A percentile compares a stretch with the other conserved stretches of the same genome.
These are phyloP conservation scores for Amorphotheca resinae DNA, from an alignment of 495 filamentous ascomycete genomes.

Conservation along the genomic window DNA sequence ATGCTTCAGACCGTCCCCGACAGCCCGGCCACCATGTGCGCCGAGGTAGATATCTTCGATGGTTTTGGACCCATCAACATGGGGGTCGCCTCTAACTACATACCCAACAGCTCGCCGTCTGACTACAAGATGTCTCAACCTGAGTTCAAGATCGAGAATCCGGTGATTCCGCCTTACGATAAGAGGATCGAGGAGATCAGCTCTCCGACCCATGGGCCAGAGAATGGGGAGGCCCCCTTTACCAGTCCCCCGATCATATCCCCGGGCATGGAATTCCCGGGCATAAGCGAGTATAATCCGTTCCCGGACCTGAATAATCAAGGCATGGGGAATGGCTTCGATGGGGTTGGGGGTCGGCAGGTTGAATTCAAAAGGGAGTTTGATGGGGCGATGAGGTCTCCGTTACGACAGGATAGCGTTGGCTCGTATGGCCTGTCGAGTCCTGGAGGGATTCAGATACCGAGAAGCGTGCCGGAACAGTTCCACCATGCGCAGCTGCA, in stretches of 20 bases:
- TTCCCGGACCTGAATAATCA: conserved; percentile 13
- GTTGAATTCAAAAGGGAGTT: conserved; percentile 16
- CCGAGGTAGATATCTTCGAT: conserved; percentile 44
- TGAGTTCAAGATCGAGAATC: conserved; percentile 16
- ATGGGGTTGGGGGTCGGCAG: conserved; percentile 8
- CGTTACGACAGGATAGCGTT: conserved; percentile 11
- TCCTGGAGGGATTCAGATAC: conserved; percentile 8
- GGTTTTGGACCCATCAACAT: conserved; percentile 42
- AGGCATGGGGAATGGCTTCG: conserved; percentile 6
- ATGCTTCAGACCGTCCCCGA: conserved; percentile 43
- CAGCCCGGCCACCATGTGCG: conserved; percentile 22
- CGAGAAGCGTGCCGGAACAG: conserved; percentile 19
- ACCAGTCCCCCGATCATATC: conserved; percentile 15
- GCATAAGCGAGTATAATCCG: conserved; percentile 11
- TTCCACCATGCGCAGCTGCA: conserved; percentile 7
- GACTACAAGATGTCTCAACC: not conserved
- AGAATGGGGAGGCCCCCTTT: conserved; percentile 7
- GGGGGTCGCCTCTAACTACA: conserved; percentile 20
- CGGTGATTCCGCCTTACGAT: conserved; percentile 8
- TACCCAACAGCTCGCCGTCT: not conserved
- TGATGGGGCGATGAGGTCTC: conserved; percentile 10
- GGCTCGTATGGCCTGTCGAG: conserved; percentile 3
- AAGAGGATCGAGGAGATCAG: conserved; percentile 15
- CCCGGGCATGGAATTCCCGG: conserved; percentile 19
- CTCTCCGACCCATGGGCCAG: conserved; percentile 7